Base-by-base conservation (phyloP, 768 basidiomycete genomes). In the Suillus spraguei region DNA sequence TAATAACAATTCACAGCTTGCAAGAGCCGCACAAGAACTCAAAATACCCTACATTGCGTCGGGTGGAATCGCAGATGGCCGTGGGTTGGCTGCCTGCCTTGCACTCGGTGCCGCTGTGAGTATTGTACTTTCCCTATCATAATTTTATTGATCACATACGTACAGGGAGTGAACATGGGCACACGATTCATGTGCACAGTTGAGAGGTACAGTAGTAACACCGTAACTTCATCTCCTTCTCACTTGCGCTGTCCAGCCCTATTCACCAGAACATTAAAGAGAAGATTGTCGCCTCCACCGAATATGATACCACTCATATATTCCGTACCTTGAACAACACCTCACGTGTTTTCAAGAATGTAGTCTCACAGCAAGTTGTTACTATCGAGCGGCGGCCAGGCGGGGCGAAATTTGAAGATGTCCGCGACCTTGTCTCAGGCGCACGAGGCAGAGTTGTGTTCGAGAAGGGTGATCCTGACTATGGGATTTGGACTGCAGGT, bases 141-240 rank as follows among this genome's bases (percentile, higher is more conserved):
- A 24, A 33, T 22, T 5, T 7, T 33, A 32, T 42, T 32, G 33
- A 39, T 50, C n/a, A 50, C 44, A 5, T 42, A 44, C 17, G 3
- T 35, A 24, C 5, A 93, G 88, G 95, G 94, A 50, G 82, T 91
- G 14, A 97, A 95, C 70, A 92, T 95, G 90, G 95, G 80, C 14
- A 95, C 95, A 10, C 86, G 94, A 6, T 96, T 97, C 79, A 90
- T 97, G 92, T 92, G 91, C 74, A 96, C 94, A 1, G 85, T 88
- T 13, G 95, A 97, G 74, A 87, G 88, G 86, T 88, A 70, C 55
- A 74, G 69, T 13, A 36, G 7, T 63, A 44, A 16, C 28, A 11
- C n/a, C n/a, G 36, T 60, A 9, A 6, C 28, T 36, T 16, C 5
- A 11, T 22, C 39, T 10, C 28, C 17, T 61, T 47, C 33, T 32